A percentile compares a stretch with the other conserved stretches of the same genome.
These are phyloP conservation scores for Alternaria consortialis DNA, from an alignment of 2,329 filamentous ascomycete species.

Conservation along the genomic window DNA sequence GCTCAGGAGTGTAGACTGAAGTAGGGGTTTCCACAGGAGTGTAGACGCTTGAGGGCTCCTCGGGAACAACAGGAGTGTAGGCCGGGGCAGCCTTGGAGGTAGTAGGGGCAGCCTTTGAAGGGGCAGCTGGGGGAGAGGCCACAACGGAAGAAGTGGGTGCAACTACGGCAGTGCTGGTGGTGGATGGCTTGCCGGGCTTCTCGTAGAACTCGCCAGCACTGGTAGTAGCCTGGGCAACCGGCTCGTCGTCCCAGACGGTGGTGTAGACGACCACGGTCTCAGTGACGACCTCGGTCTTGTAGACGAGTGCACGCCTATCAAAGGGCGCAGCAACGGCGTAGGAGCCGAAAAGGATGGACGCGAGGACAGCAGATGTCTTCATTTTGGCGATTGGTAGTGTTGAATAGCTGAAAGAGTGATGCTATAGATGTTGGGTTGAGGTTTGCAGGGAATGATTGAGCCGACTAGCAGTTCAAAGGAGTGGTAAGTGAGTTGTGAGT, in stretches of 20 bases:
- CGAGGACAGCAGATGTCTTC: conserved; percentile 50
- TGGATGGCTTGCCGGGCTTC: conserved; percentile 31
- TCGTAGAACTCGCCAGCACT: conserved; percentile 36
- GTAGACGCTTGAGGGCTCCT: conserved; percentile 23
- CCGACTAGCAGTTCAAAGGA: conserved; percentile 48
- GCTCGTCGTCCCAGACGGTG: conserved; percentile 46
- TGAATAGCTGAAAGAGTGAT: conserved; percentile 23
- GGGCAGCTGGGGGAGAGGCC: conserved; percentile 21
- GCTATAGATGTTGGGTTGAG: conserved; percentile 20
- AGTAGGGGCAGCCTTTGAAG: conserved; percentile 10
- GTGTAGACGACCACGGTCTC: conserved; percentile 49
- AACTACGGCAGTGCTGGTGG: conserved; percentile 26
- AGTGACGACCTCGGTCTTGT: conserved; percentile 43
- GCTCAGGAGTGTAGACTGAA: conserved; percentile 8
- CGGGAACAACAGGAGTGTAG: conserved; percentile 19
- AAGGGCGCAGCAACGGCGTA: conserved; percentile 46
- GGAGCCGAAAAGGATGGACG: conserved; percentile 47
- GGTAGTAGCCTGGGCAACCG: conserved; percentile 26
- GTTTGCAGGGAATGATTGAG: conserved; percentile 39
- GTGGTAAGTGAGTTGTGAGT: conserved; percentile 13
- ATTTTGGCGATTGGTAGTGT: conserved; percentile 33
- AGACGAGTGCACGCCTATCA: conserved; percentile 47
- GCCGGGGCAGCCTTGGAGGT: conserved; percentile 17
- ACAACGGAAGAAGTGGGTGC: conserved; percentile 18
- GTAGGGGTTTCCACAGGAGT: conserved; percentile 19